Percentiles rank a stretch among this genome's conserved stretches.
phyloP scores from a whole-genome alignment of 78 protist species.

The Dictyostelium purpureum region DNA sequence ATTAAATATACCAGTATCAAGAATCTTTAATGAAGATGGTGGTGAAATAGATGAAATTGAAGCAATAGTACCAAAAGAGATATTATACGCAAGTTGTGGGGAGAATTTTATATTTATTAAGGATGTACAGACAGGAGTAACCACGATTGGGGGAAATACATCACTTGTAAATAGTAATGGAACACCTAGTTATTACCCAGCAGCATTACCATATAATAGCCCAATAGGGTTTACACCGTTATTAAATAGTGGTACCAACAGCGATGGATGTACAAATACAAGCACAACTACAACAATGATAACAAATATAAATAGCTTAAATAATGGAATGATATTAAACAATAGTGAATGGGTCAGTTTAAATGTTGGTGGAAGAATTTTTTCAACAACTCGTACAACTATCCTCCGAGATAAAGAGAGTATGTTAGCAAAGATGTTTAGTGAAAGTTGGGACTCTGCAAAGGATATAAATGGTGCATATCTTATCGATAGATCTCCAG shows the following conservation, averaged over 20 bases:
- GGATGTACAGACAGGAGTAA: neutral
- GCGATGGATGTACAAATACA: neutral
- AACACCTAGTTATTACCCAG: neutral
- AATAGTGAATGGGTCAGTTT: conserved; percentile 78
- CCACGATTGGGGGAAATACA: too few relatives aligned
- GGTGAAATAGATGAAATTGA: conserved; percentile 83
- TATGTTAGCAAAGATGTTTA: conserved; percentile 84
- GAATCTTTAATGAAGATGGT: conserved; percentile 78
- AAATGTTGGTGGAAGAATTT: conserved; percentile 81
- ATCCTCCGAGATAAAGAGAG: conserved; percentile 39
- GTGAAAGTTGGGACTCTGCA: conserved; percentile 80
- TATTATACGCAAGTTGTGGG: conserved; percentile 76
- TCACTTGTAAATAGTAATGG: neutral
- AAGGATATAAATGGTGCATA: conserved; percentile 72
- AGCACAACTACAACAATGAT: neutral
- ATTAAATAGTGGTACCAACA: neutral
- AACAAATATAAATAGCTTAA: too few relatives aligned
- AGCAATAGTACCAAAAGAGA: conserved; percentile 61
- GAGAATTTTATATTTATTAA: conserved; percentile 45
- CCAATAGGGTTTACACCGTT: neutral
- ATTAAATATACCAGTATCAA: conserved; percentile 18
- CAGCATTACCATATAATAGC: neutral
- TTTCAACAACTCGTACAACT: conserved; percentile 71
- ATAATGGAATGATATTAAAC: neutral
- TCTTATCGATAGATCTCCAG: conserved; percentile 82